These are phyloP conservation scores for Colletotrichum sp. DNA, from an alignment of 2,329 filamentous ascomycete genomes.

Conservation along the genomic window DNA sequence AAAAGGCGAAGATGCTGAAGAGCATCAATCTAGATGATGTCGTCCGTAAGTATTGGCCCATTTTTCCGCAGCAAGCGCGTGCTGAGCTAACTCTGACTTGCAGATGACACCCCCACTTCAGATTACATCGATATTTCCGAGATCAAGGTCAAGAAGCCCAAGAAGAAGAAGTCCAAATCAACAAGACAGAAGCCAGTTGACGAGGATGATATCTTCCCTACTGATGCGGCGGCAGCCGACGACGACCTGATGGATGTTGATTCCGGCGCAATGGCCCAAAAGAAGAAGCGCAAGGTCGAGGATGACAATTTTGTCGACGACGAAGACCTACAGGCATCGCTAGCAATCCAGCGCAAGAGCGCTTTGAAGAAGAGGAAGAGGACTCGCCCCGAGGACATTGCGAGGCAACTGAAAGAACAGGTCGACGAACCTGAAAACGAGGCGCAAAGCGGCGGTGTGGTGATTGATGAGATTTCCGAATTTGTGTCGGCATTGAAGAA, in stretches of 20 bases:
- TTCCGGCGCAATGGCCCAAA: slow-evolving; percentile 46
- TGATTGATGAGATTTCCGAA: slow-evolving; percentile 96
- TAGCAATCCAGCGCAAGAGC: slow-evolving; percentile 81
- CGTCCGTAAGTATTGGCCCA: slow-evolving; percentile 50
- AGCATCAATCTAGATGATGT: slow-evolving; percentile 87
- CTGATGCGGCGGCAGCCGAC: slow-evolving; percentile 39
- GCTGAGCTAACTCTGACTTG: slow-evolving; percentile 36
- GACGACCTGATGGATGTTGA: slow-evolving; percentile 79
- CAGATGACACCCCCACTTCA: slow-evolving; percentile 71
- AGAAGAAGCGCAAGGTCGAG: slow-evolving; percentile 69
- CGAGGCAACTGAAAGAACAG: slow-evolving; percentile 75
- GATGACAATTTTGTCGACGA: slow-evolving; percentile 83
- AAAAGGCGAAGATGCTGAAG: slow-evolving; percentile 67
- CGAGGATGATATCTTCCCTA: slow-evolving; percentile 64
- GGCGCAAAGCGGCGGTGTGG: slow-evolving; percentile 63
- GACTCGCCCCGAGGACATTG: slow-evolving; percentile 84
- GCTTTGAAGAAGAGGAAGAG: slow-evolving; percentile 94
- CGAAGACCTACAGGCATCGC: slow-evolving; percentile 85
- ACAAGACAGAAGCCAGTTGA: slow-evolving; percentile 73
- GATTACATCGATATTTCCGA: slow-evolving; percentile 89
- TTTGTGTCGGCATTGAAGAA: slow-evolving; percentile 88
- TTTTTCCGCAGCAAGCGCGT: background rate
- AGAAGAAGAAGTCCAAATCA: slow-evolving; percentile 87
- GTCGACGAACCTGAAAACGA: slow-evolving; percentile 57
- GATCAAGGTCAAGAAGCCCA: slow-evolving; percentile 92